Conservation (phyloP, 768 basidiomycete species). For the Saitozyma podzolica region DNA sequence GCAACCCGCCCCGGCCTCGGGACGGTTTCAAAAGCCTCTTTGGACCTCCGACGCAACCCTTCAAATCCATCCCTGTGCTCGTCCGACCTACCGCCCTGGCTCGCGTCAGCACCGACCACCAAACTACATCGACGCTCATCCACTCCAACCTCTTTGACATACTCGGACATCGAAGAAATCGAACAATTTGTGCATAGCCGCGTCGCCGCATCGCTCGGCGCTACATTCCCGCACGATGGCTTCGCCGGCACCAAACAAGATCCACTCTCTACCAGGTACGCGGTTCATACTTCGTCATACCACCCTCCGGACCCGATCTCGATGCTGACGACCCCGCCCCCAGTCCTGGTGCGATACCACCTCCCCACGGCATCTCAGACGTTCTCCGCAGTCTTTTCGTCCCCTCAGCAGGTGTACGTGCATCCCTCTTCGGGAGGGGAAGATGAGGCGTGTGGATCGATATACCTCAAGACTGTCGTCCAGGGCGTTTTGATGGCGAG, state of each 20-base stretch:
- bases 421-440: constrained; percentile 32
- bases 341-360: constrained; percentile 41
- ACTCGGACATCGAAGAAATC: no score
- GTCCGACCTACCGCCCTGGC: no score
- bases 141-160: no score
- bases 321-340: background rate
- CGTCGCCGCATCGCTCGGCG: no score
- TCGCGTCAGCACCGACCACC: no score
- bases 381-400: constrained; percentile 32
- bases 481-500: constrained; percentile 42
- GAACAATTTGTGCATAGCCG: no score
- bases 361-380: constrained; percentile 33
- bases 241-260: constrained; percentile 33
- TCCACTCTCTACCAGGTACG: constrained; percentile 44
- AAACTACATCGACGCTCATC: no score
- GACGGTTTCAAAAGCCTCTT: no score
- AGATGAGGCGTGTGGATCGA: constrained; percentile 42
- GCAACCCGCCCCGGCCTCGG: no score
- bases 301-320: background rate
- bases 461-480: constrained; percentile 45
- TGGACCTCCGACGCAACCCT: no score
- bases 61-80: no score
- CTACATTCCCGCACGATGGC: background rate
- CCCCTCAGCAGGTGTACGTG: constrained; percentile 42
- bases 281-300: background rate